Conservation (phyloP, 192 early-diverging fungal genomes). For the Allomyces arbusculus region DNA sequence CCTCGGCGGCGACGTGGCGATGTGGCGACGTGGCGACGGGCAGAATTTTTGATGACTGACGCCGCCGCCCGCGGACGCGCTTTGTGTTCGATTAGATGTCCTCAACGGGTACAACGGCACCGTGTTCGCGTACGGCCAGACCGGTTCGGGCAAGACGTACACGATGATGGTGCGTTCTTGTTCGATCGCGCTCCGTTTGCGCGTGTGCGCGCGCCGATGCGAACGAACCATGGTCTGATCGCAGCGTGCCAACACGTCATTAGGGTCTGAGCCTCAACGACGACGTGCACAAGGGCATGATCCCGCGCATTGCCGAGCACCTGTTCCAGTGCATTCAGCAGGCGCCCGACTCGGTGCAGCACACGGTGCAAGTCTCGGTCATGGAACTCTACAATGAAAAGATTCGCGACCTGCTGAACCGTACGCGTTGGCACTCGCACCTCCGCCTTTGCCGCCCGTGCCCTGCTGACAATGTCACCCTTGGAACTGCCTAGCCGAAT, state of each 20-base stretch:
- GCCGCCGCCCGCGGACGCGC: constrained; percentile 94
- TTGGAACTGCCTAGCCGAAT: constrained; percentile 18
- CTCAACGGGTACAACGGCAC: constrained; percentile 2
- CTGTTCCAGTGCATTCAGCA: constrained; percentile 86
- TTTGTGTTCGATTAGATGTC: constrained; percentile 99
- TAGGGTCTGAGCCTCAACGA: constrained; percentile 86
- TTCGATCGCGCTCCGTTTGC: constrained; percentile 58
- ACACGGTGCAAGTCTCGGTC: constrained; percentile 95
- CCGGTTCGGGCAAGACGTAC: constrained; percentile 2
- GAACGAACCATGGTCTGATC: background rate
- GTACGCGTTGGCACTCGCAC: constrained; percentile 20
- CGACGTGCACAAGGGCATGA: constrained; percentile 77
- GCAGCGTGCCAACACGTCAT: constrained; percentile 1
- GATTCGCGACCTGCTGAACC: constrained; percentile 86
- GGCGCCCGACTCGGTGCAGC: constrained; percentile 80
- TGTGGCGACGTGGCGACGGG: no score
- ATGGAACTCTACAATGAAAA: constrained; percentile 99
- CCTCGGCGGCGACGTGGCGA: no score
- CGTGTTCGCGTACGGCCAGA: constrained; percentile 4
- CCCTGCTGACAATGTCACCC: no score
- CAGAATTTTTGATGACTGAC: constrained; percentile 51
- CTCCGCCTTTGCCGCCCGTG: no score
- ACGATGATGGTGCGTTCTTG: constrained; percentile 64
- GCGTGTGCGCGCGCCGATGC: no score
- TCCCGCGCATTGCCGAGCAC: constrained; percentile 87